Evolutionary conservation across 2,329 filamentous ascomycete species (phyloP), one percentile per base, ranked within the genome.

Genomic region (Bisporella sp.): DNA sequence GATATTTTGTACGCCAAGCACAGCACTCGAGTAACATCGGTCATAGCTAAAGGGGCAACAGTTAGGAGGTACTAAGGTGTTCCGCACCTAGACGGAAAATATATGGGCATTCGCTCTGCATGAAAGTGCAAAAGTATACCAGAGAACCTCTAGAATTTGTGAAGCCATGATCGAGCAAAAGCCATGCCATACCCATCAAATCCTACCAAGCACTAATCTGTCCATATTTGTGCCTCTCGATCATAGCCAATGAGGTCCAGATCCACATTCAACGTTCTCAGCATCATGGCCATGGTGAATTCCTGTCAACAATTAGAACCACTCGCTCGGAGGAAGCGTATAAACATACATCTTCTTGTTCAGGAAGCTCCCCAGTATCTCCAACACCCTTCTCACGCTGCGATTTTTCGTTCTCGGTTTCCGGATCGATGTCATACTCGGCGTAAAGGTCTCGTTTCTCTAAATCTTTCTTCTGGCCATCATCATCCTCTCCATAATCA

Each of bases 221-320:
- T 66, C 83, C 83, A 87, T 61, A 71, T 69, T 62, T 84, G 77
- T 48, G 68, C 64, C 9, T 70, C 64, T 51, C 73, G 72, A 64
- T 84, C 80, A 62, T 78, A 86, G 5, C 82, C 83, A 56, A 87
- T 82, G n/a, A 78, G 61, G 45, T 74, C 68, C 4, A 79, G 66
- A 49, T 85, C 80, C 50, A 87, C 77, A 59, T 84, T 82, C 52
- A 87, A 68, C 31, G 75, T 79, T 56, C 75, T 76, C 12, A 87
- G 71, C 83, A 87, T 86, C 74, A 79, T 80, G 45, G 77, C 80
- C 76, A 87, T 84, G 9, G 81, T 85, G 59, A 86, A 85, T 9
- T 75, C 76, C 80, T 82, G 57, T 5, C 41, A 6, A 35, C 11
- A 39, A 42, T 59, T 45, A 58, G 52, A 39, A 54, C 41, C 12